A percentile compares a stretch with the other conserved stretches of the same genome.
Evolutionary conservation across 176 grass and related monocot genomes (phyloP).

Genomic region (Elaeis guineensis): DNA sequence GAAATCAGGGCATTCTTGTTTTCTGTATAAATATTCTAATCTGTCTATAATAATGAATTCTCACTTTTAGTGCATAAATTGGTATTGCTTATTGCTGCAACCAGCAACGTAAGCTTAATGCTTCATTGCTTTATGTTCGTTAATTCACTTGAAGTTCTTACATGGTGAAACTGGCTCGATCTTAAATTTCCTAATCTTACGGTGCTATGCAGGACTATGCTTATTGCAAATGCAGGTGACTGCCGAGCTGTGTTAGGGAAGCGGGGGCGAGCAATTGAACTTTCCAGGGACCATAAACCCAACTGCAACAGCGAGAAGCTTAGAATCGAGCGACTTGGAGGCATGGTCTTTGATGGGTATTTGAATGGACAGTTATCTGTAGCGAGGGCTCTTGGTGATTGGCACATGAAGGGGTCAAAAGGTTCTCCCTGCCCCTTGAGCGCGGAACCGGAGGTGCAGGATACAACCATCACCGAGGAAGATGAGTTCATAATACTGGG

Average conservation of each 20-base stretch:
- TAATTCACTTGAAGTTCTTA: neutral
- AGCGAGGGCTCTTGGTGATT: slow-evolving; percentile 77
- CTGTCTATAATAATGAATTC: no score
- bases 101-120: no score
- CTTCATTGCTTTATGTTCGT: neutral
- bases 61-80: no score
- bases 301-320: slow-evolving; percentile 55
- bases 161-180: neutral
- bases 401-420: slow-evolving; percentile 90
- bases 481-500: slow-evolving; percentile 95
- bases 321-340: slow-evolving; percentile 80
- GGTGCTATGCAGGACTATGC: slow-evolving; percentile 46
- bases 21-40: no score
- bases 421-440: slow-evolving; percentile 55
- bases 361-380: slow-evolving; percentile 89
- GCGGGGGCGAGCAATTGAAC: slow-evolving; percentile 66
- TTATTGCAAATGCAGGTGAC: slow-evolving; percentile 82
- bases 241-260: slow-evolving; percentile 86
- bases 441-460: slow-evolving; percentile 72
- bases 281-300: slow-evolving; percentile 86
- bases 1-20: no score
- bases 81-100: no score
- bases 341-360: slow-evolving; percentile 67
- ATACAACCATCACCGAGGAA: slow-evolving; percentile 53
- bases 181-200: neutral